These are phyloP conservation scores for Plasmodium ovale DNA, from an alignment of 169 alveolate species.

Conservation along the genomic window DNA sequence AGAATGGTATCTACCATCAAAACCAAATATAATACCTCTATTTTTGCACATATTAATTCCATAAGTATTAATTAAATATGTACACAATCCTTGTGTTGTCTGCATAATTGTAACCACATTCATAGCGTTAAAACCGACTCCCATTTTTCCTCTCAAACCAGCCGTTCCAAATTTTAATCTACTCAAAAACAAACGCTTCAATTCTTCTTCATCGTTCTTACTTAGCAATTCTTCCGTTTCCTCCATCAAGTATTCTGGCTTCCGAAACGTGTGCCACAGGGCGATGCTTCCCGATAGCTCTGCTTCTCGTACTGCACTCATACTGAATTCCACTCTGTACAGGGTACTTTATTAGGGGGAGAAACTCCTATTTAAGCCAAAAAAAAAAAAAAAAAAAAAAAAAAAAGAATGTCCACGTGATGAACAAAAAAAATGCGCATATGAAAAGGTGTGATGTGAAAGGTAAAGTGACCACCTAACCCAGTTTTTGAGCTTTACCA, in stretches of 20 bases:
- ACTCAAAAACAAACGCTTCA: slow-evolving; percentile 35
- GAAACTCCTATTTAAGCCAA: not conserved
- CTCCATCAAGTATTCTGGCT: slow-evolving; percentile 56
- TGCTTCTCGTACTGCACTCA: slow-evolving; percentile 8
- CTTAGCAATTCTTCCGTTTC: slow-evolving; percentile 40
- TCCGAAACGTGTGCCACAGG: slow-evolving; percentile 39
- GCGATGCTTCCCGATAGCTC: slow-evolving; percentile 11
- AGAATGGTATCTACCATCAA: slow-evolving; percentile 89
- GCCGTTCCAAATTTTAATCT: slow-evolving; percentile 84
- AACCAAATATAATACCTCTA: slow-evolving; percentile 88
- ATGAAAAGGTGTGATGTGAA: no score
- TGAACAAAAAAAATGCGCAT: no score
- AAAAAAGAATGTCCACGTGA: no score
- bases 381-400: slow-evolving; percentile 7
- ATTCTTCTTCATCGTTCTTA: slow-evolving; percentile 34
- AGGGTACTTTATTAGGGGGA: no score
- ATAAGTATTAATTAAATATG: slow-evolving; percentile 80
- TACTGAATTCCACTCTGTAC: no score
- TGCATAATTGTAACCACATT: slow-evolving; percentile 88
- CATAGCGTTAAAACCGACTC: slow-evolving; percentile 87
- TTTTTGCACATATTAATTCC: slow-evolving; percentile 80
- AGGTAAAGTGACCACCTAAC: no score
- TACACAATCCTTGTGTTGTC: slow-evolving; percentile 89
- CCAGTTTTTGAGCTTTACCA: no score
- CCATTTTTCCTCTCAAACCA: slow-evolving; percentile 88